Percentiles rank a stretch among this genome's conserved stretches.
phyloP scores from a whole-genome alignment of 768 basidiomycete genomes.

The Amanita rimosa region DNA sequence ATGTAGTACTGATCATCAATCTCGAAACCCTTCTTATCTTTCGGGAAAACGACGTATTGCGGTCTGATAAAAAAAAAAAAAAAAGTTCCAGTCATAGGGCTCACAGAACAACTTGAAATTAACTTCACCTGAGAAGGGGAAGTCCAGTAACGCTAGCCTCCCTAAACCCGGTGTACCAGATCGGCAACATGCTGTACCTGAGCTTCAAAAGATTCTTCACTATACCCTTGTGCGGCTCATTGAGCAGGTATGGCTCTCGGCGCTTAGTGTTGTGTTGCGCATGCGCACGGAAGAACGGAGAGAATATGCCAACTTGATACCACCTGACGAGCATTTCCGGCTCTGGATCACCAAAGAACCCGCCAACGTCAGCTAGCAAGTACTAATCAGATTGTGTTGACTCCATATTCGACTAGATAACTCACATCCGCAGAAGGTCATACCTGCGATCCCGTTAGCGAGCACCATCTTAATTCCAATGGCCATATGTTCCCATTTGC shows the following conservation, averaged over 20 bases:
- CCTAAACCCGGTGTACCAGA: conserved; percentile 96
- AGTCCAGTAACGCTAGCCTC: conserved; percentile 75
- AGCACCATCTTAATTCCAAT: conserved; percentile 92
- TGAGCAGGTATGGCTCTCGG: conserved; percentile 87
- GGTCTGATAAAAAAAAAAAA: conserved; percentile 52
- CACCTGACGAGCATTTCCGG: conserved; percentile 92
- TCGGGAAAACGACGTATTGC: conserved; percentile 92
- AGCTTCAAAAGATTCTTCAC: conserved; percentile 70
- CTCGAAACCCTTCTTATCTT: conserved; percentile 74
- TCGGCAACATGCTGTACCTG: conserved; percentile 77
- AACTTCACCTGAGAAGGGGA: conserved; percentile 67
- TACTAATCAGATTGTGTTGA: not conserved
- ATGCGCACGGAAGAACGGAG: conserved; percentile 97
- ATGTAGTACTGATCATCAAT: conserved; percentile 95
- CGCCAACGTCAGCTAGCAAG: conserved; percentile 83
- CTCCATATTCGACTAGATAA: conserved; percentile 5
- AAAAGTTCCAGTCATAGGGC: not conserved
- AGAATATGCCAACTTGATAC: conserved; percentile 94
- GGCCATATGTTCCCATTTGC: conserved; percentile 96
- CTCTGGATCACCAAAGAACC: conserved; percentile 96
- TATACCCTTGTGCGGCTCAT: conserved; percentile 81
- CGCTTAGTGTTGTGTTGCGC: conserved; percentile 97
- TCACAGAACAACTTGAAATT: not conserved
- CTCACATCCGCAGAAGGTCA: conserved; percentile 88
- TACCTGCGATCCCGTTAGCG: conserved; percentile 78